Conservation (phyloP, 2,329 filamentous ascomycete genomes). For the Fusarium odoratissimum region DNA sequence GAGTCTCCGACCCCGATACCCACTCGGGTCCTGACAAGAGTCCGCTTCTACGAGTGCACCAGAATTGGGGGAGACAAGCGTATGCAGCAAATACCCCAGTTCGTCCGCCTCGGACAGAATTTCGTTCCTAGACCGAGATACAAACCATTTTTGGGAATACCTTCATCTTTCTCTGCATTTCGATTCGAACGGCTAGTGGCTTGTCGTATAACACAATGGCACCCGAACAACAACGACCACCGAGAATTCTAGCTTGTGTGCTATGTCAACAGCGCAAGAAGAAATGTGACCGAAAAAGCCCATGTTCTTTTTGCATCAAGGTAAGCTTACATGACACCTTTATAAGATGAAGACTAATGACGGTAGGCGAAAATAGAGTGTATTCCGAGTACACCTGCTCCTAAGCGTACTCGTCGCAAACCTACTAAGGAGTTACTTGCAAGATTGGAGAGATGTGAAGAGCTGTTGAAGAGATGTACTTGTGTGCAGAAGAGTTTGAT, state of each 20-base stretch:
- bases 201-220: conserved; percentile 13
- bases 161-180: neutral
- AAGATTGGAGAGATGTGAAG: conserved; percentile 28
- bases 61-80: neutral
- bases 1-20: conserved; percentile 30
- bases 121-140: neutral
- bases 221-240: conserved; percentile 13
- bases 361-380: conserved; percentile 26
- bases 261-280: conserved; percentile 38
- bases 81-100: conserved; percentile 28
- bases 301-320: conserved; percentile 36
- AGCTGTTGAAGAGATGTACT: conserved; percentile 30
- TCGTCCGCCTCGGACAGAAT: conserved; percentile 8
- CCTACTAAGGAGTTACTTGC: conserved; percentile 34
- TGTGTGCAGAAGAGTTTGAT: conserved; percentile 35
- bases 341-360: neutral
- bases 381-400: conserved; percentile 34
- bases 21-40: conserved; percentile 16
- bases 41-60: conserved; percentile 6
- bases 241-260: conserved; percentile 29
- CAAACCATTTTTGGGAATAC: neutral
- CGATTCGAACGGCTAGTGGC: neutral
- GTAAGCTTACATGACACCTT: neutral
- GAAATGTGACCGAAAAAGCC: conserved; percentile 36
- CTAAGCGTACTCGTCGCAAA: conserved; percentile 31